These are phyloP conservation scores for Crithidia expoeki DNA, from an alignment of 208 protist species.

Conservation along the genomic window DNA sequence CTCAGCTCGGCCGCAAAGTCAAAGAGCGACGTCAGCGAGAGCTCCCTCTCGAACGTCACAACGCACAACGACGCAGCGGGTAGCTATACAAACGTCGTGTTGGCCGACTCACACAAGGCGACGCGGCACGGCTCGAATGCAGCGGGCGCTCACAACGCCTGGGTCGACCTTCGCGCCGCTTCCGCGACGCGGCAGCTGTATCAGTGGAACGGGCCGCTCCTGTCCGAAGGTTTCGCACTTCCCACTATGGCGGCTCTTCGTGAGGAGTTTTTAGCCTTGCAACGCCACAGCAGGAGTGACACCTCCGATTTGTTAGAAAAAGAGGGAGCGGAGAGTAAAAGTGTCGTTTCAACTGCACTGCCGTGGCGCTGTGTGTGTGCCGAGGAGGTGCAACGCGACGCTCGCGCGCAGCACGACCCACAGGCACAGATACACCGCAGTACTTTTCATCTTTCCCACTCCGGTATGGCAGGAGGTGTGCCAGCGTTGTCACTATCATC, in stretches of 20 bases:
- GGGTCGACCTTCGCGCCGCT: constrained; percentile 16
- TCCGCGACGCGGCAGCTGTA: constrained; percentile 25
- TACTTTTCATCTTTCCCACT: not conserved
- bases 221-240: constrained; percentile 25
- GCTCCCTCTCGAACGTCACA: constrained; percentile 2
- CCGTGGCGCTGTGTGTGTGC: constrained; percentile 29
- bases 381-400: constrained; percentile 29
- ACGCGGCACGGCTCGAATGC: not conserved
- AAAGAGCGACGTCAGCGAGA: constrained; percentile 1
- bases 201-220: constrained; percentile 39
- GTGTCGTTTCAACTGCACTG: not conserved
- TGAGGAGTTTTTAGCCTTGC: not conserved
- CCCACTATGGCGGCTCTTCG: constrained; percentile 15
- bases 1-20: not conserved
- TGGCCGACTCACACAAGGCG: not conserved
- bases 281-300: not conserved
- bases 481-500: not conserved
- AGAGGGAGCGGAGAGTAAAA: not conserved
- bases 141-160: not conserved
- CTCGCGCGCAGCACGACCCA: not conserved
- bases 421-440: not conserved
- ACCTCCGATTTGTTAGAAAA: not conserved
- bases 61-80: not conserved
- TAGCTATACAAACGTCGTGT: not conserved
- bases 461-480: not conserved